phyloP scores from a whole-genome alignment of 106 monocot genomes.

The Iris macrosiphon region DNA sequence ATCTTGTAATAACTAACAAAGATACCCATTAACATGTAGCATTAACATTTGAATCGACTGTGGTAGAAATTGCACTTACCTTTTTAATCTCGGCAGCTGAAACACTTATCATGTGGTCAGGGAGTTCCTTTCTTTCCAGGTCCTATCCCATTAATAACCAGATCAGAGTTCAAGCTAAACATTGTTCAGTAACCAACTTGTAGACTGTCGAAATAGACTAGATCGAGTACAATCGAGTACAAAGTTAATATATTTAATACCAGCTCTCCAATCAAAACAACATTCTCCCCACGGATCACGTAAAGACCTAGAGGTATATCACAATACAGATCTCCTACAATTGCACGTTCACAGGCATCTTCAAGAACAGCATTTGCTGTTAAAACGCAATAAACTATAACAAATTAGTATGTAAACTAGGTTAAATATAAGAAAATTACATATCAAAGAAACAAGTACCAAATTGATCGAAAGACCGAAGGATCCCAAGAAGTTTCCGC shows the following conservation, averaged over 20 bases:
- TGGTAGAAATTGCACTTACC: conserved; percentile 22
- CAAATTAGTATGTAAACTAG: conserved; percentile 1
- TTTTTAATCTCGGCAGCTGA: conserved; percentile 72
- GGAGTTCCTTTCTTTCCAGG: conserved; percentile 76
- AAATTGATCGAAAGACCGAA: conserved; percentile 97
- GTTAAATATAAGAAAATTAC: too few relatives aligned
- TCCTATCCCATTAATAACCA: conserved; percentile 40
- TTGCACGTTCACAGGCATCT: conserved; percentile 84
- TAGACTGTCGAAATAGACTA: too few relatives aligned
- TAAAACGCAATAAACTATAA: not conserved
- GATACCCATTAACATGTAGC: too few relatives aligned
- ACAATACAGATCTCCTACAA: conserved; percentile 87
- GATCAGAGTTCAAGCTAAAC: too few relatives aligned
- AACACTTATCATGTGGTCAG: conserved; percentile 73
- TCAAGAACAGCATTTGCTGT: conserved; percentile 98
- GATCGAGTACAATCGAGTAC: too few relatives aligned
- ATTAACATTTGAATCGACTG: too few relatives aligned
- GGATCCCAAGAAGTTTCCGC: conserved; percentile 87
- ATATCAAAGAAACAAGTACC: conserved; percentile 33
- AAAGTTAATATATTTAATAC: too few relatives aligned
- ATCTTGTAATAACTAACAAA: too few relatives aligned
- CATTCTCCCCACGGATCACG: conserved; percentile 95
- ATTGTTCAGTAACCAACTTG: too few relatives aligned
- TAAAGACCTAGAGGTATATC: conserved; percentile 88
- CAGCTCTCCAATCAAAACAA: conserved; percentile 94